Evolutionary conservation across 148 eudicot genomes (phyloP).

Genomic region (Pouteria glomerata): DNA sequence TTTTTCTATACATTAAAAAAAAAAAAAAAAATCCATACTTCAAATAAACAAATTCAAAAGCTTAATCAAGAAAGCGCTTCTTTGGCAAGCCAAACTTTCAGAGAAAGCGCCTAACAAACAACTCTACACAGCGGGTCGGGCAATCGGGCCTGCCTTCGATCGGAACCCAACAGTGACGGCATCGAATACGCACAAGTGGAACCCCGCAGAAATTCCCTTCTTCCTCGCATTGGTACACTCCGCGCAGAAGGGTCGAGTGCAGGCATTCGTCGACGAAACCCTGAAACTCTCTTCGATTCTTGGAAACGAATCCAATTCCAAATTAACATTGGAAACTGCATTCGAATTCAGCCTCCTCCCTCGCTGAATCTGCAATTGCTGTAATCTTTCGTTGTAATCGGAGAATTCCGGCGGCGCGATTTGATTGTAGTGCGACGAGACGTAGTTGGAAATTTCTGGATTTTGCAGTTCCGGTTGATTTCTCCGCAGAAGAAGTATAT

Average conservation of each 20-base stretch:
- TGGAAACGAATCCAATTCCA: conserved; percentile 19
- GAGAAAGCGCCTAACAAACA: neutral
- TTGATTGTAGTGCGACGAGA: neutral
- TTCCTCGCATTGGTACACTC: conserved; percentile 23
- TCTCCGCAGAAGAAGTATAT: conserved; percentile 20
- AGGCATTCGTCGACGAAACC: neutral
- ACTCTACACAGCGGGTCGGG: conserved; percentile 27
- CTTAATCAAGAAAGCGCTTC: neutral
- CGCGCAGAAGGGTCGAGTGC: conserved; percentile 20
- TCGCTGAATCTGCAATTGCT: conserved; percentile 25
- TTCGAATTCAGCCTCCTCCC: conserved; percentile 24
- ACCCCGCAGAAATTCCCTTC: conserved; percentile 28
- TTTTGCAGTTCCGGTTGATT: conserved; percentile 1
- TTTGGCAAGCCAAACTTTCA: neutral
- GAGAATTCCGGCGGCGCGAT: neutral
- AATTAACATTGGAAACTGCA: conserved; percentile 4
- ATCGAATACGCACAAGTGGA: conserved; percentile 46
- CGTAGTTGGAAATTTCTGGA: too few relatives aligned
- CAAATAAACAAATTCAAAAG: neutral
- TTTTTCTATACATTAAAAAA: too few relatives aligned
- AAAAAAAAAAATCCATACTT: neutral
- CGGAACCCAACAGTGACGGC: conserved; percentile 23
- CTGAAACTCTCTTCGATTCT: conserved; percentile 3
- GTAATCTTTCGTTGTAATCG: conserved; percentile 16
- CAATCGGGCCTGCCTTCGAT: conserved; percentile 50